Evolutionary conservation across 2,329 filamentous ascomycete genomes (phyloP), one percentile per base, ranked within the genome.

Genomic region (Verticillium isaacii): DNA sequence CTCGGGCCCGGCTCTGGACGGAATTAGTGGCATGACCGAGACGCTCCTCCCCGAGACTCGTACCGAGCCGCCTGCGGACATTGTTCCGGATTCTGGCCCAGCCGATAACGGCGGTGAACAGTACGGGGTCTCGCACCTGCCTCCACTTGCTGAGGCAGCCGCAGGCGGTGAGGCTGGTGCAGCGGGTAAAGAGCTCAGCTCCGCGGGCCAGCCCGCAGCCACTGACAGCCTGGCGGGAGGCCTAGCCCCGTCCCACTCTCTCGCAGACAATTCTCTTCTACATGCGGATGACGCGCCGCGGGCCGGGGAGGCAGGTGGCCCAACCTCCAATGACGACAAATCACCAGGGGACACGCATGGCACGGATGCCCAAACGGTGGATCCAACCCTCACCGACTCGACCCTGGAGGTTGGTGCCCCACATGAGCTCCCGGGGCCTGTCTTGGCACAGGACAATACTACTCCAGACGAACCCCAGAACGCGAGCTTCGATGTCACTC

Each of bases 351-450:
- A 61, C 61, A 66, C 64, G 63, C 61, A 56, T 62, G 61, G 62
- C 59, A 58, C 63, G 61, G 64, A 65, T 63, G 64, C 60, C 58
- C 61, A 63, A 63, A 15, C 58, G 57, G 63, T 65, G 64, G 63
- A 62, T 36, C 60, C 63, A 54, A 61, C 60, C 41, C 63, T 66
- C 63, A 66, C 63, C 64, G 64, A 66, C 63, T 66, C 64, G 61
- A 61, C 62, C 36, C 58, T 64, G 62, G 58, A 45, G 61, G 64
- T 58, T 63, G 60, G 61, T 32, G 63, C 23, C 58, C 64, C 63
- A 63, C 63, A 60, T 19, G 34, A 45, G 39, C 56, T 62, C 63
- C 64, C 63, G 60, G 64, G 60, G 34, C 55, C 34, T 9, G 57
- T 37, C 61, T 63, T 63, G 64, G 64, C 64, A 37, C 37, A 66